These are phyloP conservation scores for Lipomyces chichibuensis DNA, from an alignment of 805 yeast species.

Conservation along the genomic window DNA sequence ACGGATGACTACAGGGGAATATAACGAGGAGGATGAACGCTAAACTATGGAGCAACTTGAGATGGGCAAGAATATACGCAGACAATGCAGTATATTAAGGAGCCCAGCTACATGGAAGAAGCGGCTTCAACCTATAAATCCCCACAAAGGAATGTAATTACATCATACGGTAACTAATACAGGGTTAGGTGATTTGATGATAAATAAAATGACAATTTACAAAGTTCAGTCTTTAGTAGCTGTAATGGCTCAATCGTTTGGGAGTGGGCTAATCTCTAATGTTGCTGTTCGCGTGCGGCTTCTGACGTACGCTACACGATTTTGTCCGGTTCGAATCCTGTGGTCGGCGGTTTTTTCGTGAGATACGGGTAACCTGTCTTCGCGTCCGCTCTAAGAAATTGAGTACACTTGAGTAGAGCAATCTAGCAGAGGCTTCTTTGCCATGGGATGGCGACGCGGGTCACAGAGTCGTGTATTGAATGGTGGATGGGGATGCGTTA, in stretches of 20 bases:
- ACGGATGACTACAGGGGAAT: no score
- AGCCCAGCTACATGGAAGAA: no score
- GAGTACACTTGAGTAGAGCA: constrained; percentile 35
- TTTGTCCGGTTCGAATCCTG: constrained; percentile 36
- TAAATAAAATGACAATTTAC: no score
- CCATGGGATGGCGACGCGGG: constrained; percentile 37
- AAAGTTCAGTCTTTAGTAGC: constrained; percentile 12
- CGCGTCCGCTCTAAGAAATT: constrained; percentile 26
- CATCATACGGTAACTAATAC: no score
- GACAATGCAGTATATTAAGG: no score
- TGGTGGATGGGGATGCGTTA: constrained; percentile 21
- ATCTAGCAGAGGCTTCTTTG: constrained; percentile 36
- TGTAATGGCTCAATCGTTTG: constrained; percentile 33
- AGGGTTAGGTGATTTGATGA: no score
- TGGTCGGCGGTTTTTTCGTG: constrained; percentile 28
- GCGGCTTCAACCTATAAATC: no score
- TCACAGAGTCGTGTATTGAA: constrained; percentile 25
- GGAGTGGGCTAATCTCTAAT: constrained; percentile 15
- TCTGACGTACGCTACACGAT: constrained; percentile 12
- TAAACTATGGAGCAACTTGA: no score
- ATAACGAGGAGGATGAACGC: no score
- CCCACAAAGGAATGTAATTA: no score
- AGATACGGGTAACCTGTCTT: constrained; percentile 28
- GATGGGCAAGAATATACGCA: no score
- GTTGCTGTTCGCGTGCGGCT: constrained; percentile 15